phyloP scores from a whole-genome alignment of 805 yeast species.

The Ogataea trehalophila region DNA sequence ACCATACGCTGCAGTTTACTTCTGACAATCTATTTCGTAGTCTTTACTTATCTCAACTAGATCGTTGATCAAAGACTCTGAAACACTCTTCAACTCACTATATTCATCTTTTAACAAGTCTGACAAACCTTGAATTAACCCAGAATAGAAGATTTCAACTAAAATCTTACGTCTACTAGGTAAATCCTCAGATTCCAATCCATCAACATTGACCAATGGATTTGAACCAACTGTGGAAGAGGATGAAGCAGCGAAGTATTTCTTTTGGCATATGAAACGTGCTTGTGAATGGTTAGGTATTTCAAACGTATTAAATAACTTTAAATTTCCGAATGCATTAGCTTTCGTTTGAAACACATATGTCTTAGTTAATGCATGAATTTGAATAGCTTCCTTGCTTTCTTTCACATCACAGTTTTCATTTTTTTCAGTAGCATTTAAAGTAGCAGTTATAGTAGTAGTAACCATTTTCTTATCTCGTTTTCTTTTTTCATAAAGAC shows the following conservation, averaged over 20 bases:
- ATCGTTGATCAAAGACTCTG: slow-evolving; percentile 13
- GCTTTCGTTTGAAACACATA: slow-evolving; percentile 55
- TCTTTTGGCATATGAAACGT: neutral
- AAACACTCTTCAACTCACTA: slow-evolving; percentile 14
- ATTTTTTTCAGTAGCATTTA: neutral
- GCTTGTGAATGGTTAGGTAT: slow-evolving; percentile 3
- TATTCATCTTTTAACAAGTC: slow-evolving; percentile 52
- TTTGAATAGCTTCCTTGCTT: slow-evolving; percentile 13
- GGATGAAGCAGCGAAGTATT: neutral
- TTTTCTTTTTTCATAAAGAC: slow-evolving; percentile 15
- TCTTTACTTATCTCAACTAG: slow-evolving; percentile 14
- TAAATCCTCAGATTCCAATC: slow-evolving; percentile 55
- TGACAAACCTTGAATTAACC: slow-evolving; percentile 46
- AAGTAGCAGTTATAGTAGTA: neutral
- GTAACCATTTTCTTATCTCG: neutral
- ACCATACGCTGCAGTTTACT: neutral
- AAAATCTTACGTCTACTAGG: slow-evolving; percentile 50
- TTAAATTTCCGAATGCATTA: slow-evolving; percentile 60
- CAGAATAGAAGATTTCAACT: slow-evolving; percentile 45
- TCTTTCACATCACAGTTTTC: neutral
- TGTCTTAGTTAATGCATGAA: slow-evolving; percentile 45
- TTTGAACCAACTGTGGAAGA: slow-evolving; percentile 4
- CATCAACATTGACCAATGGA: slow-evolving; percentile 34
- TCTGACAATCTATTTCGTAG: slow-evolving; percentile 13
- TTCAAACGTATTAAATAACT: slow-evolving; percentile 45